Conservation (phyloP, 805 yeast genomes). For the Metschnikowia borealis region DNA sequence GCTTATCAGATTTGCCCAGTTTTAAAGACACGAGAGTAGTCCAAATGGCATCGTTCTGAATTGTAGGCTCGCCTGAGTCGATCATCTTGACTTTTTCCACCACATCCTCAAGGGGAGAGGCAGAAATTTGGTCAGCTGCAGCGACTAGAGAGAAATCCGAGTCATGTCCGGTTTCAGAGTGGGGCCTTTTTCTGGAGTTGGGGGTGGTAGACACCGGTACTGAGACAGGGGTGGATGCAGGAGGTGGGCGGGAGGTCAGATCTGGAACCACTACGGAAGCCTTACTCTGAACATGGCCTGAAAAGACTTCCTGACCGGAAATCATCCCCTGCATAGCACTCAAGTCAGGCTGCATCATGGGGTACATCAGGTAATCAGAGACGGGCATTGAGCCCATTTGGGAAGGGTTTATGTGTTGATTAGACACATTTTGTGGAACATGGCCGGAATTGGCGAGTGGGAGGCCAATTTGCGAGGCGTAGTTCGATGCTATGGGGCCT, state of each 20-base stretch:
- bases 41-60: slow-evolving; percentile 8
- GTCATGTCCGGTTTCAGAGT: slow-evolving; percentile 8
- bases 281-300: neutral
- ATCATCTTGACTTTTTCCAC: slow-evolving; percentile 12
- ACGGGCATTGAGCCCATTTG: neutral
- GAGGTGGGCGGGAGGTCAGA: neutral
- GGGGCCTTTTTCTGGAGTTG: slow-evolving; percentile 4
- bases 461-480: neutral
- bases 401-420: neutral
- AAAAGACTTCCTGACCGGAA: slow-evolving; percentile 2
- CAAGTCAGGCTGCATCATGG: slow-evolving; percentile 1
- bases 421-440: neutral
- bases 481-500: neutral
- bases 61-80: slow-evolving; percentile 5
- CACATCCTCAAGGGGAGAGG: slow-evolving; percentile 10
- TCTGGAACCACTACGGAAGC: neutral
- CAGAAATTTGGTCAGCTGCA: slow-evolving; percentile 5
- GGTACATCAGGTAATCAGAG: neutral
- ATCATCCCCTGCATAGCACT: slow-evolving; percentile 3
- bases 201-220: neutral
- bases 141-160: slow-evolving; percentile 10
- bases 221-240: neutral
- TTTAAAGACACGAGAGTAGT: slow-evolving; percentile 5
- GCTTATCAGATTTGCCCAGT: slow-evolving; percentile 43
- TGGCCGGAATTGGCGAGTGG: neutral